Evolutionary conservation across 2,329 filamentous ascomycete species (phyloP), one percentile per base, ranked within the genome.

Genomic region (Curvularia sp.): DNA sequence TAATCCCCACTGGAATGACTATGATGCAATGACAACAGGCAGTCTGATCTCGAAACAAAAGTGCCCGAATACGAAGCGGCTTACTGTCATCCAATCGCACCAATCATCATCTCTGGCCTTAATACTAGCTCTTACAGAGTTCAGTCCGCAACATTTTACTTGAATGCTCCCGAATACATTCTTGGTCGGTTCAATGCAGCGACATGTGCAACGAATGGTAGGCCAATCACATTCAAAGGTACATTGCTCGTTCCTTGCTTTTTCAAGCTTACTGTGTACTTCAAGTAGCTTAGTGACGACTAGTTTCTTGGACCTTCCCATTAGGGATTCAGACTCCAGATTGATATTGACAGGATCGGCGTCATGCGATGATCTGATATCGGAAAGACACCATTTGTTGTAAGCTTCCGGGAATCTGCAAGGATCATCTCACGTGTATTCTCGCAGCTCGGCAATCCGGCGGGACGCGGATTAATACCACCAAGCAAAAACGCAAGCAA

Each of bases 341-440:
- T 41, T 22, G 10, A 9, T 13, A n/a, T 44, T 41, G 12, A 44
- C 15, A 24, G 12, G 41, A 53, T 28, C 28, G 10, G 31, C 39
- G 30, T 39, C 49, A 42, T 43, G 26, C n/a, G 26, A 44, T 52
- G 39, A 26, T 53, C 28, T 41, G 39, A 41, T 20, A 44, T 53
- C 50, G 50, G 50, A 44, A 30, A 24, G 13, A 18, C n/a, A 41
- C 50, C n/a, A 38, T 30, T 53, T 15, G 13, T 12, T 44, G 20
- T 20, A 53, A 33, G 20, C 41, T 53, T 10, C 50, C 30, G 50
- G 15, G 33, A 9, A 13, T 44, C n/a, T 35, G n/a, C 18, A 22
- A n/a, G 8, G 20, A 43, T 20, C 3, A 24, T n/a, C 24, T 33
- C 28, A 35, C 39, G 50, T 35, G 50, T 44, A 5, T 28, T 9